A percentile compares a stretch with the other conserved stretches of the same genome.
Evolutionary conservation across 441 rosid genomes (phyloP).

Genomic region (Codiaeum variegatum): DNA sequence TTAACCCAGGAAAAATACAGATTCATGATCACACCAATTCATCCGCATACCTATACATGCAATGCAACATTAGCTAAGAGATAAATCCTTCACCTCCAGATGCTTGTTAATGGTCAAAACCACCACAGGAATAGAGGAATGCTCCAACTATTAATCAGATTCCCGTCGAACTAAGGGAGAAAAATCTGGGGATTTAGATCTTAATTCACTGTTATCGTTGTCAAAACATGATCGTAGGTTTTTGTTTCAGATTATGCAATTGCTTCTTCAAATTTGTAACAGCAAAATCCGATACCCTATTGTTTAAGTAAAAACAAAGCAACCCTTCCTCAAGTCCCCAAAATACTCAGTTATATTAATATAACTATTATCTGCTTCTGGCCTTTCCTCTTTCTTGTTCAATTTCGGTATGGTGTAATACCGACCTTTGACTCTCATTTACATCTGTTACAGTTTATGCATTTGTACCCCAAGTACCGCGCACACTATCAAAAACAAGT

Average conservation of each 20-base stretch:
- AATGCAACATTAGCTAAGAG: neutral
- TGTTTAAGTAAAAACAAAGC: neutral
- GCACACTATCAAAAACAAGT: neutral
- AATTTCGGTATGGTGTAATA: neutral
- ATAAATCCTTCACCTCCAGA: neutral
- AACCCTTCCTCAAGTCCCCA: neutral
- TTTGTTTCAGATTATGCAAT: neutral
- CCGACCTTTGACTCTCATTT: neutral
- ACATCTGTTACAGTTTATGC: neutral
- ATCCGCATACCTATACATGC: neutral
- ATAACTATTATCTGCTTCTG: neutral
- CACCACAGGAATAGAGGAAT: neutral
- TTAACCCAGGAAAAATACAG: neutral
- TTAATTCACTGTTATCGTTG: neutral
- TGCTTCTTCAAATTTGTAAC: neutral
- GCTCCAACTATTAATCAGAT: neutral
- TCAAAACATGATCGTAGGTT: neutral
- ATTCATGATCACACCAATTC: neutral
- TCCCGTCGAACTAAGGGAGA: neutral
- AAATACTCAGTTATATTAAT: neutral
- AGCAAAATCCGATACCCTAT: neutral
- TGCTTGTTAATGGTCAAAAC: neutral
- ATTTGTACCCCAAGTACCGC: neutral
- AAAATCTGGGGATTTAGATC: neutral
- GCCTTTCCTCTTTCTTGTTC: neutral